These are phyloP conservation scores for Sporothrix pallida DNA, from an alignment of 2,329 filamentous ascomycete genomes.

Conservation along the genomic window DNA sequence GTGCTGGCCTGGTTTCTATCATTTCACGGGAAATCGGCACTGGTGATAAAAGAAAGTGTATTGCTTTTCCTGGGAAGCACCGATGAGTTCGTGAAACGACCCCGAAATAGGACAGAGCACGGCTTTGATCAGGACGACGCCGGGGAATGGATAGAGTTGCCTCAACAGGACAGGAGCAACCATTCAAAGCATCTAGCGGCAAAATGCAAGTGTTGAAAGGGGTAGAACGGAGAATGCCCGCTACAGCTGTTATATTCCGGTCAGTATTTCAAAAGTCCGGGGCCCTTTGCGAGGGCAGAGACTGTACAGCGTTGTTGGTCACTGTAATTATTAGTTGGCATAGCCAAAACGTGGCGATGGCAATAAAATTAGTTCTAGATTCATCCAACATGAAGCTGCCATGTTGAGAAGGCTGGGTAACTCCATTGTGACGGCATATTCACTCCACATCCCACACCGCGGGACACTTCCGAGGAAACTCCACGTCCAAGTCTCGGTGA, in stretches of 20 bases:
- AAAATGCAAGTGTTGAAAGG: background rate
- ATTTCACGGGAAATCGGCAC: background rate
- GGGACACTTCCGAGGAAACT: too few species aligned
- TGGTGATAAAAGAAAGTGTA: background rate
- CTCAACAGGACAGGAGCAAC: background rate
- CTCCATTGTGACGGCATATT: too few species aligned
- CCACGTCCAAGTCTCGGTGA: too few species aligned
- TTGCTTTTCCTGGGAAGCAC: background rate
- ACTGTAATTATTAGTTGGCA: too few species aligned
- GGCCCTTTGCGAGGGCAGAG: background rate
- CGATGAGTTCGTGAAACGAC: background rate
- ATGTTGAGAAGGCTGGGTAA: too few species aligned
- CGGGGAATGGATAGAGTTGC: background rate
- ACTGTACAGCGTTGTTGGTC: too few species aligned
- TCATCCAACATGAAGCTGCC: background rate
- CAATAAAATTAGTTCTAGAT: too few species aligned
- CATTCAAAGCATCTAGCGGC: background rate
- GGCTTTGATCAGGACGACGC: background rate
- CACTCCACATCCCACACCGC: too few species aligned
- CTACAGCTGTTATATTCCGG: background rate
- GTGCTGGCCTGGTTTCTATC: background rate
- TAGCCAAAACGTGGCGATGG: too few species aligned
- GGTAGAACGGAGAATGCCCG: background rate
- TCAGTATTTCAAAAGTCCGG: background rate
- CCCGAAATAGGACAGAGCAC: background rate